Base-by-base conservation (phyloP, 2,329 filamentous ascomycete species). In the Colletotrichum sp. region DNA sequence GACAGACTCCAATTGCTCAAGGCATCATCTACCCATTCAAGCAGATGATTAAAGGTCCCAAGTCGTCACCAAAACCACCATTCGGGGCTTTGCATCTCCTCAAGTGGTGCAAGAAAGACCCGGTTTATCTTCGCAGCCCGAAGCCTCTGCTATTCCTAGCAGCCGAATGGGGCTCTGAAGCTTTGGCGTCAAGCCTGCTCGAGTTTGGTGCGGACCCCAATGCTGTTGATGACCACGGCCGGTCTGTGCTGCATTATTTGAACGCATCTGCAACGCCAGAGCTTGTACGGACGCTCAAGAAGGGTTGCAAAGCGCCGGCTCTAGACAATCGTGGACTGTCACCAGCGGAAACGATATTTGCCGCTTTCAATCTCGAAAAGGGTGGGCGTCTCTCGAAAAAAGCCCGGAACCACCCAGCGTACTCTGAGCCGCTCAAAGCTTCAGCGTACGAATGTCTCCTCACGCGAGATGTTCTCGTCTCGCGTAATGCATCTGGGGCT, bases 1-100 rank as follows among this genome's bases (percentile, higher is more conserved):
- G 81, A 4, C 67, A 72, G n/a, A 83, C 84, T 0, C 84, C 85
- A 1, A 72, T 85, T 4, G 80, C 78, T 5, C 79, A 84, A 63
- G 81, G 84, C 4, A 79, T 85, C 57, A 60, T 61, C 21, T 77
- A 72, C 15, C 55, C 67, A 7, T 64, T 78, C 13, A 18, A 39
- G 28, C 32, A 39, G 13, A 59, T 57, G 61, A 55, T 24, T 1
- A 24, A 43, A 15, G 5, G 16, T 1, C 18, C 13, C 10, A 15
- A 21, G 6, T n/a, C 39, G 9, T 24, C 28, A 3, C 13, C n/a
- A n/a, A 36, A 15, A 30, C 18, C 24, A 5, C 36, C 39, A 8
- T 7, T n/a, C 9, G 61, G 32, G 10, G 68, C 74, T 4, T n/a
- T 76, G 30, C 67, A 57, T 21, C 55, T 75, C 52, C 67, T 77